phyloP scores from a whole-genome alignment of 2,329 filamentous ascomycete genomes.

The Blastomyces parvus region DNA sequence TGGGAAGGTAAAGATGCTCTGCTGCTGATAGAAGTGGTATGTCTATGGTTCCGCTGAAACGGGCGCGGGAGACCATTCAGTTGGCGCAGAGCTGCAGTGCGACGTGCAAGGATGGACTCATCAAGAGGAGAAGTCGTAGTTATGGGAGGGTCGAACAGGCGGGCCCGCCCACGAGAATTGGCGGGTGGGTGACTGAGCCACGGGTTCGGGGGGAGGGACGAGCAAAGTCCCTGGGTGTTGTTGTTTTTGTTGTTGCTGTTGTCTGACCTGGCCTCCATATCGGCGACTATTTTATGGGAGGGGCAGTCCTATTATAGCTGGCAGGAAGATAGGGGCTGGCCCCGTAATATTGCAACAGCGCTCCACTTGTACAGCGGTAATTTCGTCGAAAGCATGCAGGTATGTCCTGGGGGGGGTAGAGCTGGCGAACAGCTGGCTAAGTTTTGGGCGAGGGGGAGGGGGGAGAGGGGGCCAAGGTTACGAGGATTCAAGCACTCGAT shows the following conservation, averaged over 20 bases:
- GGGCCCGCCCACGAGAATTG: slow-evolving; percentile 21
- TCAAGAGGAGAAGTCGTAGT: slow-evolving; percentile 13
- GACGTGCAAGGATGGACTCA: slow-evolving; percentile 25
- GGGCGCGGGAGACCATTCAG: slow-evolving; percentile 23
- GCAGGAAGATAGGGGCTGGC: slow-evolving; percentile 1
- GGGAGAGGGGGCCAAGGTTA: not conserved
- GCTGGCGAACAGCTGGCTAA: slow-evolving; percentile 5
- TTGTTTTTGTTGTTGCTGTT: slow-evolving; percentile 19
- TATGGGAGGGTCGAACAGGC: slow-evolving; percentile 20
- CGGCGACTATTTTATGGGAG: slow-evolving; percentile 9
- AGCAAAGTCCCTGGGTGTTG: slow-evolving; percentile 23
- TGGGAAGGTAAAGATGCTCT: slow-evolving; percentile 28
- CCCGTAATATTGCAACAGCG: slow-evolving; percentile 8
- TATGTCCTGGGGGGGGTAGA: slow-evolving; percentile 3
- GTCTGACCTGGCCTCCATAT: slow-evolving; percentile 30
- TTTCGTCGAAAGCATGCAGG: slow-evolving; percentile 5
- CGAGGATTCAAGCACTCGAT: slow-evolving; percentile 5
- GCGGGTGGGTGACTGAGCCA: slow-evolving; percentile 24
- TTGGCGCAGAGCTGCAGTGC: slow-evolving; percentile 27
- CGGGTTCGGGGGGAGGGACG: slow-evolving; percentile 25
- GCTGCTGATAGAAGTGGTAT: slow-evolving; percentile 18
- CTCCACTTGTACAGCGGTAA: slow-evolving; percentile 1
- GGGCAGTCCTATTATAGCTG: not conserved
- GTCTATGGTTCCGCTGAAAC: slow-evolving; percentile 21
- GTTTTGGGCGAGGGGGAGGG: not conserved